Evolutionary conservation across 768 basidiomycete species (phyloP).

Genomic region (Mycena crocata): DNA sequence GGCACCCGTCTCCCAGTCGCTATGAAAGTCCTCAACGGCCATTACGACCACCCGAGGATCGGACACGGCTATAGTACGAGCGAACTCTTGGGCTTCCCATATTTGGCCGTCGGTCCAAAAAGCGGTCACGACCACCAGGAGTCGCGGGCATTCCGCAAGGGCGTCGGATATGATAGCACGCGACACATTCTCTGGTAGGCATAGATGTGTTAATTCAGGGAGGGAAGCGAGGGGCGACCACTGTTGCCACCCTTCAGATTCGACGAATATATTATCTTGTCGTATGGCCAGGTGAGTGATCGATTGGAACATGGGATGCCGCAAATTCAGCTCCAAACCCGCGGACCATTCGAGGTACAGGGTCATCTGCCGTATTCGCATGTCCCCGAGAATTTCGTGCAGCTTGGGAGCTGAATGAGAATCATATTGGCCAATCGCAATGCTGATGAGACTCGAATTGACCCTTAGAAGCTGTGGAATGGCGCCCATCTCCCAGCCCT

Average conservation of each 20-base stretch:
- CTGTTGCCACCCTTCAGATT: not conserved
- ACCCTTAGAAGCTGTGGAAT: no score
- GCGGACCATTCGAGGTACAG: not conserved
- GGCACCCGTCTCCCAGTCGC: not conserved
- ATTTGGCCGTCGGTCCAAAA: not conserved
- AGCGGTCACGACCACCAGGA: not conserved
- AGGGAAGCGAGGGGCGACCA: slow-evolving; percentile 9
- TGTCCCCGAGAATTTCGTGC: not conserved
- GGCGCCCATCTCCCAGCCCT: no score
- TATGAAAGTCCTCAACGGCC: not conserved
- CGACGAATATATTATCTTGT: not conserved
- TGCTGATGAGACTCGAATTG: not conserved
- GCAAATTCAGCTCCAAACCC: not conserved
- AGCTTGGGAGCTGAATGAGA: not conserved
- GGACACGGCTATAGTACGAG: not conserved
- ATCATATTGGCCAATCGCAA: not conserved
- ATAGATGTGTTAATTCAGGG: slow-evolving; percentile 10
- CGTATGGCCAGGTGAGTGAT: slow-evolving; percentile 3
- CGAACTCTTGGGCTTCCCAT: not conserved
- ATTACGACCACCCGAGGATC: slow-evolving; percentile 11
- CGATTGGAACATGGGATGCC: not conserved
- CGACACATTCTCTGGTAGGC: not conserved
- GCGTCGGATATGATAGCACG: not conserved
- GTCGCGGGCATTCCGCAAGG: not conserved
- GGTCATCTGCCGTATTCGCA: no score